Base-by-base conservation (phyloP, 2,329 filamentous ascomycete species). In the Xylaria sp. region DNA sequence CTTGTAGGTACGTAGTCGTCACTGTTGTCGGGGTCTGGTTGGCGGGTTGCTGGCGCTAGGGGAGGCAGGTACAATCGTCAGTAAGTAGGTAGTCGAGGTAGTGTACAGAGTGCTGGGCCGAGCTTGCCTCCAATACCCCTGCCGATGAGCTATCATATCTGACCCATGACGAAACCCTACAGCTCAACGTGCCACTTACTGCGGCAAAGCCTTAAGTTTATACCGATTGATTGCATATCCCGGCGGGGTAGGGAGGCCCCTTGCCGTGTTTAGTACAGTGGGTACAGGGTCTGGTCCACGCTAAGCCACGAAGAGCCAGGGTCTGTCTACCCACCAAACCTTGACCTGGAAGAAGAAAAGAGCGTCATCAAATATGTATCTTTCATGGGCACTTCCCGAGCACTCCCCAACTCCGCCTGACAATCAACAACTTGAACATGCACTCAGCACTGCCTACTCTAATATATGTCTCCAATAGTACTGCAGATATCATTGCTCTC, bases 101-200 rank as follows among this genome's bases (percentile, higher is more conserved):
- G 25, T 41, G 48, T 23, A 46, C 13, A 3, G 15, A 46, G 46
- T 8, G 41, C 51, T 66, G 28, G 49, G 23, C 57, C 51, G 23
- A 59, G 65, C 52, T 63, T 63, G 43, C 57, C 58, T 20, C 48
- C 15, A 55, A 55, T 52, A 36, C 52, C 52, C 52, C 18, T 55
- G 52, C 31, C 7, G 52, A 18, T 23, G 52, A 56, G 31, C 52
- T 56, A 25, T 56, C 52, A 56, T 56, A 7, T 23, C 25, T 39
- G 60, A 43, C 59, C 56, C 64, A 67, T 70, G 67, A 70, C 67
- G 64, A 70, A 64, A 70, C 60, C 67, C 55, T 66, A 64, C 60
- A 67, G 64, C 64, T 67, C 18, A 20, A 63, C 28, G 28, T 36
- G 62, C 57, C 36, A 56, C 12, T 10, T 18, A n/a, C n/a, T n/a